Evolutionary conservation across 2,329 filamentous ascomycete genomes (phyloP).

Genomic region (Fusarium euwallaceae): DNA sequence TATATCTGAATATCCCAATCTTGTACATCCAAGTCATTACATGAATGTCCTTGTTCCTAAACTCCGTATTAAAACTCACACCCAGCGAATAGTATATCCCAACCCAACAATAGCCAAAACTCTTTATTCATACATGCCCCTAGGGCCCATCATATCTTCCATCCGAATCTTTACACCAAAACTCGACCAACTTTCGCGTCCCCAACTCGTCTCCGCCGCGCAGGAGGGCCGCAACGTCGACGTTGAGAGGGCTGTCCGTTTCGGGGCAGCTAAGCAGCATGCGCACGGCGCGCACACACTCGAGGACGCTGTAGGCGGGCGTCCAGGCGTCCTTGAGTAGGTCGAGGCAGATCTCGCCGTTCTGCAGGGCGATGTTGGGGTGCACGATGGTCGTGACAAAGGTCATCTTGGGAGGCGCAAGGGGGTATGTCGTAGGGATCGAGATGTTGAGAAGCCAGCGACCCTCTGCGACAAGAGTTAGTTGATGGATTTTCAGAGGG

Average conservation of each 20-base stretch:
- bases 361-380: conserved; percentile 78
- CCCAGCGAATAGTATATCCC: background rate
- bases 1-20: conserved; percentile 23
- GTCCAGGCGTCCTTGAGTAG: conserved; percentile 85
- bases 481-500: conserved; percentile 26
- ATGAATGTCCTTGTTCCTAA: conserved; percentile 22
- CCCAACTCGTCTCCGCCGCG: conserved; percentile 76
- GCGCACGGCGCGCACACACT: conserved; percentile 79
- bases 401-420: conserved; percentile 79
- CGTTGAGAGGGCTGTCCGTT: conserved; percentile 81
- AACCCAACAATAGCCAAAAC: background rate
- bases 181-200: conserved; percentile 77
- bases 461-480: conserved; percentile 63
- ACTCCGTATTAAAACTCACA: conserved; percentile 29
- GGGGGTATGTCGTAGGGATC: conserved; percentile 84
- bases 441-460: conserved; percentile 85
- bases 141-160: conserved; percentile 54
- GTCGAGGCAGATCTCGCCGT: conserved; percentile 94
- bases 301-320: conserved; percentile 84
- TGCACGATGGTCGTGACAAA: conserved; percentile 91
- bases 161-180: conserved; percentile 67
- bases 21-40: conserved; percentile 11
- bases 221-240: conserved; percentile 81
- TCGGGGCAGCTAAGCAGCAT: conserved; percentile 75
- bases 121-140: background rate